Percentiles rank a stretch among this genome's conserved stretches.
These are phyloP conservation scores for Raddia distichophylla DNA, from an alignment of 176 grass and related monocot genomes.

Conservation along the genomic window DNA sequence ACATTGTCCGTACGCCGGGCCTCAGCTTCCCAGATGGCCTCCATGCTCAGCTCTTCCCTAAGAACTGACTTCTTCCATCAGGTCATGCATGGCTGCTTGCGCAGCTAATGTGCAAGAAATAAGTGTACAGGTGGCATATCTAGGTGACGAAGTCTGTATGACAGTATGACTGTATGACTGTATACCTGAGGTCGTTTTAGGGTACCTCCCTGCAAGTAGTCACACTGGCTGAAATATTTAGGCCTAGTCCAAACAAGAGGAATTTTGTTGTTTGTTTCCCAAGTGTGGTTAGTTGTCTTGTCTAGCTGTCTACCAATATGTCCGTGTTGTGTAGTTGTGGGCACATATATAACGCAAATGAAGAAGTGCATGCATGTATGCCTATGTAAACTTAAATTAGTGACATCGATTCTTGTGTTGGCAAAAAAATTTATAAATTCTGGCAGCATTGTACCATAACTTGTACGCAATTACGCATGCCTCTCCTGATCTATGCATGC, in stretches of 20 bases:
- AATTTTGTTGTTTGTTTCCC: slow-evolving; percentile 33
- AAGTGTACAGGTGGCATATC: slow-evolving; percentile 24
- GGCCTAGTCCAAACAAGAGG: slow-evolving; percentile 10
- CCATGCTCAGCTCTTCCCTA: slow-evolving; percentile 68
- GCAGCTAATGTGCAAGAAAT: slow-evolving; percentile 30
- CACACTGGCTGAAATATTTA: slow-evolving; percentile 28
- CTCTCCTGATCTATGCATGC: background rate
- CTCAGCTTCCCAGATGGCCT: slow-evolving; percentile 71
- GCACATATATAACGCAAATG: background rate
- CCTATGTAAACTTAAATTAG: background rate
- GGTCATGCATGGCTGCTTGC: background rate
- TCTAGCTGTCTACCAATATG: slow-evolving; percentile 23
- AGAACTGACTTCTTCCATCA: slow-evolving; percentile 36
- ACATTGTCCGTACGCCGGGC: slow-evolving; percentile 72
- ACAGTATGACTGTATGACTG: background rate
- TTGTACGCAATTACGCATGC: background rate
- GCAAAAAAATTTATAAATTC: background rate
- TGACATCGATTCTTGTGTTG: background rate
- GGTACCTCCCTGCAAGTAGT: slow-evolving; percentile 22
- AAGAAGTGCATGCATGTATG: background rate
- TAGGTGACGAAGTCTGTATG: slow-evolving; percentile 20
- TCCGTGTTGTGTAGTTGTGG: background rate
- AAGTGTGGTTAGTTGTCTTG: slow-evolving; percentile 24
- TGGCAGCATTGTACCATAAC: background rate
- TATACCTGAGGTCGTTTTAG: slow-evolving; percentile 43